Evolutionary conservation across 1,284 basidiomycete species (phyloP), one percentile per base, ranked within the genome.

Genomic region (Trametes hirsuta): DNA sequence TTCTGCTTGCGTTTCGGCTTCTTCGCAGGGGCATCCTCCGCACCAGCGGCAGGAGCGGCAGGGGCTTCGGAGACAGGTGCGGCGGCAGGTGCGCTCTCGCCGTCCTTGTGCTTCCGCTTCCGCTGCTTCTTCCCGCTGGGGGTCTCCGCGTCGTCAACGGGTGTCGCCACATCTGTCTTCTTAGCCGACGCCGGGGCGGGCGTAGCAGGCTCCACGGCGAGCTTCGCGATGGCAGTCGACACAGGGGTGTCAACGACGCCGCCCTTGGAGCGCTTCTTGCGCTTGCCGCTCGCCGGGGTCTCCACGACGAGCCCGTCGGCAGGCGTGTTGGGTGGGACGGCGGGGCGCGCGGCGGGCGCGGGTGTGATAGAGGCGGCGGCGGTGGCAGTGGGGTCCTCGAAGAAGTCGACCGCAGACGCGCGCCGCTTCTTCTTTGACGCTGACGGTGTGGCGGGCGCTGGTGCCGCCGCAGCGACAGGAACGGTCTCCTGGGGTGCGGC

Each of bases 41-140:
- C 52, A 6, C 6, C 42, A 45, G 47, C 24, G 11, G 36, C 40
- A 3, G 46, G 11, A 21, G 57, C 58, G 21, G 57, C 53, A 10
- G 49, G 47, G 39, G 42, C 41, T 2, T 41, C 11, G 34, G 48
- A 37, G 3, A 56, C 47, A 30, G 53, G 45, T 0, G 47, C 37
- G 55, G 45, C 30, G 14, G 36, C 34, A 46, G 40, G 37, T 12
- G 49, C 41, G 11, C 41, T 25, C 34, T 54, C 59, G 24, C 41
- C 77, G 71, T 84, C 84, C 73, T 85, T 85, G 74, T 79, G 83
- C 72, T 81, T 85, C 65, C 77, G 74, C 70, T 82, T 83, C 18
- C 55, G 55, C 66, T 81, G 39, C 63, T 68, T 69, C 57, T 66
- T 67, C 52, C 47, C 55, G 45, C 53, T 53, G 18, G 59, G 49